phyloP scores from a whole-genome alignment of 495 filamentous ascomycete genomes.

The Lepraria neglecta region DNA sequence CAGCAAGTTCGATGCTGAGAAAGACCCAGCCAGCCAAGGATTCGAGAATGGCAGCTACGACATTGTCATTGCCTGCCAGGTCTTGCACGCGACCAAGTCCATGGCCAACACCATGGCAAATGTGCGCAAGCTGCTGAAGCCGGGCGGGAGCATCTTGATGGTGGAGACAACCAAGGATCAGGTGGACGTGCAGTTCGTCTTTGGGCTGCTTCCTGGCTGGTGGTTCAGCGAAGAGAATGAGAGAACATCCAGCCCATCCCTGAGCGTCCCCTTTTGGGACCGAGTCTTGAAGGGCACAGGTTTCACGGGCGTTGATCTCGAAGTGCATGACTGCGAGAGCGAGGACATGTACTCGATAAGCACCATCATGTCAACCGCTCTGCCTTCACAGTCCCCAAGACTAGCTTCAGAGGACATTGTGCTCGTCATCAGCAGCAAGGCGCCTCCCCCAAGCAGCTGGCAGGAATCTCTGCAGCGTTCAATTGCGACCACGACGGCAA shows the following conservation, averaged over 20 bases:
- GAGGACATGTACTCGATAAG: too few species aligned
- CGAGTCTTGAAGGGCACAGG: too few species aligned
- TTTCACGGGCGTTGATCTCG: too few species aligned
- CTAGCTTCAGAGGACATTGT: too few species aligned
- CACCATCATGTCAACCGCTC: too few species aligned
- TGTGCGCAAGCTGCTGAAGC: conserved; percentile 21
- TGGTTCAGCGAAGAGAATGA: conserved; percentile 38
- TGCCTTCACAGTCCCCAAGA: too few species aligned
- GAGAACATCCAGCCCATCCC: conserved; percentile 27
- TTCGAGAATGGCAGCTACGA: conserved; percentile 23
- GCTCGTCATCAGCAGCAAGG: too few species aligned
- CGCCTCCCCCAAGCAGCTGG: too few species aligned
- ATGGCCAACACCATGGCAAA: conserved; percentile 20
- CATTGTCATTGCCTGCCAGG: conserved; percentile 26
- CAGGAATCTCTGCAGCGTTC: too few species aligned
- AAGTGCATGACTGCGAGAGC: too few species aligned
- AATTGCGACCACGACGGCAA: too few species aligned
- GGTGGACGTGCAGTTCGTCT: conserved; percentile 26
- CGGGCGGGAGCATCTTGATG: conserved; percentile 21
- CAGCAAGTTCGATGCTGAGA: conserved; percentile 12
- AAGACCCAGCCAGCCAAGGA: conserved; percentile 20
- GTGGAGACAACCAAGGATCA: conserved; percentile 5
- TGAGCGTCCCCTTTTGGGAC: conserved; percentile 14
- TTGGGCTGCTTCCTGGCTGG: conserved; percentile 25
- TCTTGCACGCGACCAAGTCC: conserved; percentile 20